Percentiles rank a stretch among this genome's conserved stretches.
These are phyloP conservation scores for Coemansia reversa DNA, from an alignment of 192 early-diverging fungal species.

Conservation along the genomic window DNA sequence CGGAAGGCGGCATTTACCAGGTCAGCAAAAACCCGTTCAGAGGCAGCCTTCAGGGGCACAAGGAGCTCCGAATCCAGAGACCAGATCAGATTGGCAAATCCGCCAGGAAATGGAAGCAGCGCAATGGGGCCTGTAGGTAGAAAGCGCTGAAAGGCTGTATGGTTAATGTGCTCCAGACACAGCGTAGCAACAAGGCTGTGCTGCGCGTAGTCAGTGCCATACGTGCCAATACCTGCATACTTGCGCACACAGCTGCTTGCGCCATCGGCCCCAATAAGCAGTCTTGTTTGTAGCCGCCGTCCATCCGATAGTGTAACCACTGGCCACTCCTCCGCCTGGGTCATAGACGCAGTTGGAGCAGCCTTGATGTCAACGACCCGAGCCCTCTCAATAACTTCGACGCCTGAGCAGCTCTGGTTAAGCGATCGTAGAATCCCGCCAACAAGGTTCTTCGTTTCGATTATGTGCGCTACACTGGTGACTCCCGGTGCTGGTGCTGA, in stretches of 20 bases:
- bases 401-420: constrained; percentile 23
- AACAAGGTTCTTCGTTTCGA: constrained; percentile 85
- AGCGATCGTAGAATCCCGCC: constrained; percentile 62
- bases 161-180: constrained; percentile 66
- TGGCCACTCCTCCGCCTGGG: constrained; percentile 59
- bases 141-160: constrained; percentile 91
- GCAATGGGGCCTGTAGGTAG: constrained; percentile 93
- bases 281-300: constrained; percentile 61
- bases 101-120: constrained; percentile 67
- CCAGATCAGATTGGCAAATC: constrained; percentile 84
- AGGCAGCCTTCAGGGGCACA: constrained; percentile 60
- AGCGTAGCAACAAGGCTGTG: constrained; percentile 78
- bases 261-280: constrained; percentile 92
- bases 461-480: constrained; percentile 73
- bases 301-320: constrained; percentile 66
- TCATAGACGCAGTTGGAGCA: not conserved
- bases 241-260: constrained; percentile 80
- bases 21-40: constrained; percentile 61
- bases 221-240: constrained; percentile 75
- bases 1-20: constrained; percentile 84
- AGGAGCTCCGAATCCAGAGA: constrained; percentile 70
- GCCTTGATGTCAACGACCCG: constrained; percentile 62
- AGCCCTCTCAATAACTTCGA: constrained; percentile 69
- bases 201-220: constrained; percentile 86
- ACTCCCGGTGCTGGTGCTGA: not conserved